Base-by-base conservation (phyloP, 345 rosid genomes). In the Citrus australasica region DNA sequence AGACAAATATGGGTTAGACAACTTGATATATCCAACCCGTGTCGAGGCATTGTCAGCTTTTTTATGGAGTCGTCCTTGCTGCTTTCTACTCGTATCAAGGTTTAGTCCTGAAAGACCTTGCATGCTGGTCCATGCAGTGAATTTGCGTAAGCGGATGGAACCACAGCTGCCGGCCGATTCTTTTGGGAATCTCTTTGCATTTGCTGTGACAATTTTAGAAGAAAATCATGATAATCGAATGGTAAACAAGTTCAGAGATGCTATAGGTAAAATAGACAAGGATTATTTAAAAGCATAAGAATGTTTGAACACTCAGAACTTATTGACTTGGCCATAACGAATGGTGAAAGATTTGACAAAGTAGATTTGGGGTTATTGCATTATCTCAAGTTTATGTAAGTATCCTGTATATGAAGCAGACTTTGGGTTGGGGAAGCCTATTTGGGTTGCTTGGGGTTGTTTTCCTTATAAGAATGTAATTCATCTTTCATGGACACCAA, bases 1-100 rank as follows among this genome's bases (percentile, higher is more conserved):
- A 55, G 81, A 79, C 7, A 84, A 71, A 72, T 87, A 58, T 22
- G 21, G 72, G 4, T 48, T 48, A 48, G 53, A 48, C 21, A 59
- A 62, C 14, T 22, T 35, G 13, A 71, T 55, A 5, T 77, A 67
- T 0, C 81, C 87, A 0, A 82, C 89, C 5, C 82, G 88, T 2
- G 74, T 88, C 16, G 87, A 88, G 66, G 89, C 86, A 24, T 73
- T 87, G 51, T 86, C 89, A 1, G 67, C 77, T 35, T 87, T 88
- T 66, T 79, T 88, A 30, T 88, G 87, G 87, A 83, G 76, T 40
- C 86, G 90, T 6, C n/a, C 80, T 82, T 69, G 75, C 66, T 70
- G 84, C 87, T n/a, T 27, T 76, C 86, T 8, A 79, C 73, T 17
- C 53, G 76, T 10, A 24, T 37, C 27, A 78, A 84, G 74, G 6